phyloP scores from a whole-genome alignment of 2,329 filamentous ascomycete genomes.

The Trichoderma hamatum region DNA sequence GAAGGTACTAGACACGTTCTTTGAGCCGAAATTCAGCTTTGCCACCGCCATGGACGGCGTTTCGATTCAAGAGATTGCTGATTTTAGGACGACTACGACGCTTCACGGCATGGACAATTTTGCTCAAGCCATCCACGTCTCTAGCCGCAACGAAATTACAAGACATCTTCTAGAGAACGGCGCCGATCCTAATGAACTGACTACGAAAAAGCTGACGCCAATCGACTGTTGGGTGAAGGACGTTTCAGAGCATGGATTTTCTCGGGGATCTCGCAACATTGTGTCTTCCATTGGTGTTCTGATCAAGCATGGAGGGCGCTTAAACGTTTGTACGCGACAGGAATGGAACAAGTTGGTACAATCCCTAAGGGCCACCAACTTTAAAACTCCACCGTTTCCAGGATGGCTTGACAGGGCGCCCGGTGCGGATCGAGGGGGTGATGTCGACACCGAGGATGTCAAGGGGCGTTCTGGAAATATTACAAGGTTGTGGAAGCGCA shows the following conservation, averaged over 20 bases:
- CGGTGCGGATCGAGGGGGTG: background rate
- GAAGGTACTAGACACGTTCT: background rate
- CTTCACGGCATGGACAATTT: too few species aligned
- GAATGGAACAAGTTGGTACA: background rate
- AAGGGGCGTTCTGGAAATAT: background rate
- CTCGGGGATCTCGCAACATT: background rate
- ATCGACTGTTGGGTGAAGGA: background rate
- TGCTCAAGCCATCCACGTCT: background rate
- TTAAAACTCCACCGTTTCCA: background rate
- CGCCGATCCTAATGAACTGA: background rate
- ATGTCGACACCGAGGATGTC: background rate
- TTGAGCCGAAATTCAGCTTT: background rate
- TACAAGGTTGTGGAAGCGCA: background rate
- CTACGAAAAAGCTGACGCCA: background rate
- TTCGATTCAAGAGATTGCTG: accelerated
- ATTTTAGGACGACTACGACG: background rate
- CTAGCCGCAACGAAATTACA: accelerated
- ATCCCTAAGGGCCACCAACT: too few species aligned
- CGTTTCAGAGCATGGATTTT: accelerated
- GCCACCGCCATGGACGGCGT: accelerated
- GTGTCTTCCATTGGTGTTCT: background rate
- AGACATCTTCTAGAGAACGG: background rate
- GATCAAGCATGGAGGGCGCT: background rate
- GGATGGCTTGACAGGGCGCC: background rate
- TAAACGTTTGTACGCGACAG: background rate